phyloP scores from a whole-genome alignment of 2,329 filamentous ascomycete genomes.

The Exophiala sp. region DNA sequence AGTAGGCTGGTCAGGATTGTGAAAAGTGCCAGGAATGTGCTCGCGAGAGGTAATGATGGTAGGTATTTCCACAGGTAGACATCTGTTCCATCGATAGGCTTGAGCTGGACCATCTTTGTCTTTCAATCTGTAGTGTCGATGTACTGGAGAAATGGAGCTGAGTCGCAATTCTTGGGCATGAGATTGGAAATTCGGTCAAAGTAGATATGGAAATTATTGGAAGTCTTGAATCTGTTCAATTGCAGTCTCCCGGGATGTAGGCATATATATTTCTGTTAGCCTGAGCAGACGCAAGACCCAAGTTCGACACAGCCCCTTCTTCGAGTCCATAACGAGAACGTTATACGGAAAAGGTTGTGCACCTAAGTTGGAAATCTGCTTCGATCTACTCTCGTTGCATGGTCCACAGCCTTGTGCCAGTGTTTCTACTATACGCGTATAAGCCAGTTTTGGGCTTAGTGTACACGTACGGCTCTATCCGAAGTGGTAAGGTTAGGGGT shows the following conservation, averaged over 20 bases:
- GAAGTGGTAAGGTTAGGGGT: no score
- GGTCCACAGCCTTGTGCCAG: background rate
- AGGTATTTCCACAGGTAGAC: constrained; percentile 28
- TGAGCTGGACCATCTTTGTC: constrained; percentile 8
- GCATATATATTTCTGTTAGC: no score
- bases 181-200: no score
- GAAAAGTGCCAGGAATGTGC: constrained; percentile 33
- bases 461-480: background rate
- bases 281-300: no score
- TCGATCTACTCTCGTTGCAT: background rate
- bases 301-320: no score
- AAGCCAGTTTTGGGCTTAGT: constrained; percentile 1
- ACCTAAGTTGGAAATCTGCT: no score
- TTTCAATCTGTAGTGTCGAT: background rate
- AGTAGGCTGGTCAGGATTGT: constrained; percentile 28
- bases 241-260: no score
- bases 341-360: no score
- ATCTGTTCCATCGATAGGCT: constrained; percentile 5
- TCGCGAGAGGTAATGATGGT: constrained; percentile 29
- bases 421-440: constrained; percentile 5
- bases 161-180: background rate
- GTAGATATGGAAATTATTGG: no score
- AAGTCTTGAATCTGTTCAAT: no score
- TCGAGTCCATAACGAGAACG: no score
- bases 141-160: background rate